These are phyloP conservation scores for Cerioporus squamosus DNA, from an alignment of 1,284 basidiomycete genomes.

Conservation along the genomic window DNA sequence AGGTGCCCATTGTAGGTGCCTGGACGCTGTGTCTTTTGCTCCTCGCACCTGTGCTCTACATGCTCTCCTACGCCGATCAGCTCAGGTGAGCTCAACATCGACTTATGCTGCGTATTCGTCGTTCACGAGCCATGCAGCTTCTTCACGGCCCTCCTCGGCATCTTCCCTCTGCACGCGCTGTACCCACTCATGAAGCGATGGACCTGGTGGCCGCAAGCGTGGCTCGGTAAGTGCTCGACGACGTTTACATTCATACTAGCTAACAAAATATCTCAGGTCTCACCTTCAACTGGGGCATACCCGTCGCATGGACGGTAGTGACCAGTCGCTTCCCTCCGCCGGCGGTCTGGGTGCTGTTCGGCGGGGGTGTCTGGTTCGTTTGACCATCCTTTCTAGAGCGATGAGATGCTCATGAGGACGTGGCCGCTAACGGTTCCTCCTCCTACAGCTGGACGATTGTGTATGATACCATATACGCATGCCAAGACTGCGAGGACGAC, in stretches of 20 bases:
- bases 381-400: not conserved
- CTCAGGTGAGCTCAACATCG: constrained; percentile 22
- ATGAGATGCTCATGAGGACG: not conserved
- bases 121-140: constrained; percentile 34
- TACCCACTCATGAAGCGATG: constrained; percentile 68
- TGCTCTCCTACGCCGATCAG: constrained; percentile 24
- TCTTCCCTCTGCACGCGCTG: constrained; percentile 49
- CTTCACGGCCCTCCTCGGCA: constrained; percentile 44
- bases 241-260: not conserved
- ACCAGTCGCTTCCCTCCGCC: constrained; percentile 41
- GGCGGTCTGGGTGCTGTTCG: constrained; percentile 44
- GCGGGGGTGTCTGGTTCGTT: constrained; percentile 44
- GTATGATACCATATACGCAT: constrained; percentile 69
- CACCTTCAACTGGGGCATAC: constrained; percentile 30
- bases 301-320: constrained; percentile 22
- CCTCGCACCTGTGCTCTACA: constrained; percentile 36
- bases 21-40: constrained; percentile 44
- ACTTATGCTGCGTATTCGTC: constrained; percentile 6
- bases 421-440: constrained; percentile 8
- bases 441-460: constrained; percentile 67
- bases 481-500: constrained; percentile 59
- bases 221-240: constrained; percentile 43
- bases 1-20: constrained; percentile 45
- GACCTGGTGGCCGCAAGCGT: constrained; percentile 75
- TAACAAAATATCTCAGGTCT: constrained; percentile 16